Percentiles rank a stretch among this genome's conserved stretches.
Conservation (phyloP, 768 basidiomycete genomes). For the Suillus ampliporus region DNA sequence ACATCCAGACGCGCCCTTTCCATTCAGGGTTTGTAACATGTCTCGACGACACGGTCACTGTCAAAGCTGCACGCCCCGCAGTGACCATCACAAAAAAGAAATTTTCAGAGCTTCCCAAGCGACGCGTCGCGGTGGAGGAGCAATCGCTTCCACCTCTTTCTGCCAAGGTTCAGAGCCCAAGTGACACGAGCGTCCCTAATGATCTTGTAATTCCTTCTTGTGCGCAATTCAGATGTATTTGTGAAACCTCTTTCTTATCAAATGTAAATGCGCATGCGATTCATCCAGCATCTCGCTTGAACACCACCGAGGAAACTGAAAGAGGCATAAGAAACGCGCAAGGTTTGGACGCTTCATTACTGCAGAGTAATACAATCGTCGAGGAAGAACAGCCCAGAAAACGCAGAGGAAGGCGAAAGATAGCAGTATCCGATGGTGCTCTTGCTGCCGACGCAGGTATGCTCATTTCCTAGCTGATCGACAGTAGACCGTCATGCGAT, state of each 20-base stretch:
- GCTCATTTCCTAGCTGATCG: not conserved
- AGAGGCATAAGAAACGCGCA: not conserved
- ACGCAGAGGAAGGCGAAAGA: not conserved
- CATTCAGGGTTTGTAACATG: constrained; percentile 9
- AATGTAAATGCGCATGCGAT: not conserved
- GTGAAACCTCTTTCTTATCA: not conserved
- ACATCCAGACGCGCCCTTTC: constrained; percentile 8
- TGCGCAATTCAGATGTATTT: constrained; percentile 9
- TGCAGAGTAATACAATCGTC: not conserved
- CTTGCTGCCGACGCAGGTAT: not conserved
- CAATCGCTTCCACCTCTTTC: not conserved
- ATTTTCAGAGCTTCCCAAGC: constrained; percentile 61
- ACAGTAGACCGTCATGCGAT: not conserved
- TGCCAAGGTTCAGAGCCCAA: not conserved
- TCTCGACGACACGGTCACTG: constrained; percentile 2
- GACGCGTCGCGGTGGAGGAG: constrained; percentile 29
- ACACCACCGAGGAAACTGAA: not conserved
- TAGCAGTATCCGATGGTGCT: not conserved
- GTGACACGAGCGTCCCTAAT: not conserved
- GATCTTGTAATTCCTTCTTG: constrained; percentile 5
- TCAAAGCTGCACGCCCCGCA: constrained; percentile 8
- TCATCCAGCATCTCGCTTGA: not conserved
- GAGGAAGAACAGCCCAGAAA: not conserved
- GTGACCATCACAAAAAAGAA: constrained; percentile 52
- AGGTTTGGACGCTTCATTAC: not conserved